phyloP scores from a whole-genome alignment of 495 filamentous ascomycete species.

The Glutinoglossum americanum region DNA sequence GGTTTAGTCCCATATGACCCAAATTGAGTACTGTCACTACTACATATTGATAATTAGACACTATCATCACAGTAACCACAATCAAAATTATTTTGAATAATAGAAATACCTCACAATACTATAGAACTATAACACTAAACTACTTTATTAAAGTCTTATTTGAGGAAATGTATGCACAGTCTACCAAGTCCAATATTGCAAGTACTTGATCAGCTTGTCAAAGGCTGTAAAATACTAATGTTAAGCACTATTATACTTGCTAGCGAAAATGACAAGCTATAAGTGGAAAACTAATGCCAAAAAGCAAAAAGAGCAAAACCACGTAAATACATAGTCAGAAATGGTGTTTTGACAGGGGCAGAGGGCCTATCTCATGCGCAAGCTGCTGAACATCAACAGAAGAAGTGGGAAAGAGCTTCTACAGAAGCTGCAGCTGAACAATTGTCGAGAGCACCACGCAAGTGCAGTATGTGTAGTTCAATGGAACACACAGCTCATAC shows the following conservation, averaged over 20 bases:
- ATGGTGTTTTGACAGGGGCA: neutral
- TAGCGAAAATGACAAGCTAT: slow-evolving; percentile 2
- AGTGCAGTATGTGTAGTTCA: neutral
- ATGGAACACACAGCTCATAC: too few relatives aligned
- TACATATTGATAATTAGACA: neutral
- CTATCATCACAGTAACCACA: neutral
- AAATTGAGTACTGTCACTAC: neutral
- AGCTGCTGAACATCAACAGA: neutral
- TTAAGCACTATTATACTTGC: slow-evolving; percentile 1
- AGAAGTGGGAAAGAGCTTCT: neutral
- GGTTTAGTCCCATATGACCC: slow-evolving; percentile 4
- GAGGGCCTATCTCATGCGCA: neutral
- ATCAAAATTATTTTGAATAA: neutral
- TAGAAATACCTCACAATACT: neutral
- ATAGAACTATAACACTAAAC: neutral
- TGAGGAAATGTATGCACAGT: neutral
- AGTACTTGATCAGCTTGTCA: slow-evolving; percentile 5
- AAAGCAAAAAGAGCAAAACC: slow-evolving; percentile 4
- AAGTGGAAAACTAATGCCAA: neutral
- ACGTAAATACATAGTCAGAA: neutral
- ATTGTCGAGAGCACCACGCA: neutral
- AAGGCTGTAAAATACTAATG: slow-evolving; percentile 5
- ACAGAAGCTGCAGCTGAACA: neutral
- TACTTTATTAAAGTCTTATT: neutral
- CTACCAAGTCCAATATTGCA: neutral